phyloP scores from a whole-genome alignment of 306 rosid species.

The Vigna unguiculata region DNA sequence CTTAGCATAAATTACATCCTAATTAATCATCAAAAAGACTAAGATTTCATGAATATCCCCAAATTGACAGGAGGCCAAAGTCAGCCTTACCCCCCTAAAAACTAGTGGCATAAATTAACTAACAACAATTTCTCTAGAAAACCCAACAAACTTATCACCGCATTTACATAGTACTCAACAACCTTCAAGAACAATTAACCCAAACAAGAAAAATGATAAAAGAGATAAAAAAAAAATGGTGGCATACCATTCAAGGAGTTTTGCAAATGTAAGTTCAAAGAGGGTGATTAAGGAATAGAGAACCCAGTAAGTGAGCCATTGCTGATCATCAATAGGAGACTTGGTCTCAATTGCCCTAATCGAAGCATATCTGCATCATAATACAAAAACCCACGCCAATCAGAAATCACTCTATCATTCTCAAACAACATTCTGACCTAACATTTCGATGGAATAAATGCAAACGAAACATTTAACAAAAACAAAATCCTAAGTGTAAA shows the following conservation, averaged over 20 bases:
- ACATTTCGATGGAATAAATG: background rate
- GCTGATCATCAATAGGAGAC: slow-evolving; percentile 87
- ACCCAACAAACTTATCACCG: background rate
- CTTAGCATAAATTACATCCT: slow-evolving; percentile 11
- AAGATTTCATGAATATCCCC: slow-evolving; percentile 24
- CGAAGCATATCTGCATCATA: slow-evolving; percentile 77
- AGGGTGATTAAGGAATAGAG: slow-evolving; percentile 93
- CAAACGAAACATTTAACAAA: background rate
- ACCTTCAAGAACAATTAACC: slow-evolving; percentile 23
- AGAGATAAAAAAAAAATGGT: background rate
- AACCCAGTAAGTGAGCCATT: slow-evolving; percentile 99
- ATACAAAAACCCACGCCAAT: slow-evolving; percentile 33
- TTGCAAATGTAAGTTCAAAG: slow-evolving; percentile 89
- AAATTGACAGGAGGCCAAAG: slow-evolving; percentile 29
- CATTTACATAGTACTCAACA: slow-evolving; percentile 14
- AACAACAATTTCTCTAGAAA: slow-evolving; percentile 32
- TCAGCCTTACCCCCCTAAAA: slow-evolving; percentile 11
- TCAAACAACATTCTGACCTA: slow-evolving; percentile 5
- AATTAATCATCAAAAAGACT: slow-evolving; percentile 10
- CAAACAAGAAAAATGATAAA: background rate
- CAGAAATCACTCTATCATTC: slow-evolving; percentile 25
- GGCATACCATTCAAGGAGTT: slow-evolving; percentile 79
- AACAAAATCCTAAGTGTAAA: background rate
- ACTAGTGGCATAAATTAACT: background rate
- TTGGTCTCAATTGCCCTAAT: slow-evolving; percentile 91